Percentiles rank a stretch among this genome's conserved stretches.
These are phyloP conservation scores for Eucalyptus coolabah DNA, from an alignment of 345 rosid genomes.

Conservation along the genomic window DNA sequence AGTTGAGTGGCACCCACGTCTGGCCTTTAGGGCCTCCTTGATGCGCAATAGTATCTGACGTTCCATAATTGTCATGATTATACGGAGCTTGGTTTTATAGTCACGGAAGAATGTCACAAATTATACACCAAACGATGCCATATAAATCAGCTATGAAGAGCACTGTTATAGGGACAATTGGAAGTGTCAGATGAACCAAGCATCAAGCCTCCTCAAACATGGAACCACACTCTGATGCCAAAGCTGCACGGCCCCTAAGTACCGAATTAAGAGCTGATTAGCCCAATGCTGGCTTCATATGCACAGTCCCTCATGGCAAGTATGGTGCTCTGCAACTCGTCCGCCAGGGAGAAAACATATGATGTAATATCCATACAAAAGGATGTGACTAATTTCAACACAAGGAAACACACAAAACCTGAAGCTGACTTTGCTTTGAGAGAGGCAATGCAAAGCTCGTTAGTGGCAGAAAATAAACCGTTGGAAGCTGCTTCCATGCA, in stretches of 20 bases:
- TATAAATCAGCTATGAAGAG: too few relatives aligned
- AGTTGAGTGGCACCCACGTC: too few relatives aligned
- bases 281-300: slow-evolving; percentile 61
- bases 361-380: not conserved
- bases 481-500: slow-evolving; percentile 69
- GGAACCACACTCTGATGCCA: slow-evolving; percentile 87
- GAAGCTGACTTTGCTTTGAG: slow-evolving; percentile 76
- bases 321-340: slow-evolving; percentile 61
- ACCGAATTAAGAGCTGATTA: slow-evolving; percentile 52
- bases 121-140: too few relatives aligned
- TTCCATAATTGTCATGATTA: too few relatives aligned
- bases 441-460: slow-evolving; percentile 58
- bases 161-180: not conserved
- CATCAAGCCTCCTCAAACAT: slow-evolving; percentile 76
- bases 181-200: not conserved
- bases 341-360: slow-evolving; percentile 11
- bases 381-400: not conserved
- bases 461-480: slow-evolving; percentile 55
- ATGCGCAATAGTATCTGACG: too few relatives aligned
- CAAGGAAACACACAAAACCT: slow-evolving; percentile 24
- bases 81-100: too few relatives aligned
- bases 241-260: slow-evolving; percentile 70
- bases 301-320: slow-evolving; percentile 80
- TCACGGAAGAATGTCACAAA: too few relatives aligned
- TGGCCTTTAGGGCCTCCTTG: too few relatives aligned